Evolutionary conservation across 1,284 basidiomycete species (phyloP).

Genomic region (Nidula niveotomentosa): DNA sequence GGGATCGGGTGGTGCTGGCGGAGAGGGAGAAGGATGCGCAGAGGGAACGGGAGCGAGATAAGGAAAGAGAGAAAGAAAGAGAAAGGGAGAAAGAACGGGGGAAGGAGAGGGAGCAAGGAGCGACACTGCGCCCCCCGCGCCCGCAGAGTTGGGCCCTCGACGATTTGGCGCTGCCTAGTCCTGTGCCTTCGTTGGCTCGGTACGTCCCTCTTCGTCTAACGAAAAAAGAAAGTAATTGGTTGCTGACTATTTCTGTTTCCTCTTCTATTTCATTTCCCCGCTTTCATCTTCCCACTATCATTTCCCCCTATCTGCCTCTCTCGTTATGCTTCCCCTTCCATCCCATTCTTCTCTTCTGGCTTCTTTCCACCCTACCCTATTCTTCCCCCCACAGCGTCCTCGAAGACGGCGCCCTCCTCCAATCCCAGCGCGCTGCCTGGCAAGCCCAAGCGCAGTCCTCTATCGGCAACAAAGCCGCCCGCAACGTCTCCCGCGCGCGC

Average conservation of each 20-base stretch:
- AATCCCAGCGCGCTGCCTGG: conserved; percentile 65
- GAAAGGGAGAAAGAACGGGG: conserved; percentile 9
- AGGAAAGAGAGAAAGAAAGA: conserved; percentile 3
- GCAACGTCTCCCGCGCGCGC: conserved; percentile 60
- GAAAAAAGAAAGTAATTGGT: no score
- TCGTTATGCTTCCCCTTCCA: neutral
- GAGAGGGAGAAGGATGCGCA: neutral
- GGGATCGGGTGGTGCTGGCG: no score
- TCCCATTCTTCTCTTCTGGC: neutral
- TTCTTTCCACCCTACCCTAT: neutral
- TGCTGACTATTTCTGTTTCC: no score
- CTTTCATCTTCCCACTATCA: no score
- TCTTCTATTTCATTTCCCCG: no score
- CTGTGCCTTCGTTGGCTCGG: conserved; percentile 60
- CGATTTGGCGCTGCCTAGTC: conserved; percentile 57
- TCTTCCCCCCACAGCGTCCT: conserved; percentile 57
- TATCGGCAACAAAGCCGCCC: conserved; percentile 61
- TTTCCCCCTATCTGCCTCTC: no score
- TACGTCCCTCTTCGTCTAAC: conserved; percentile 28
- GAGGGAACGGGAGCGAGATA: conserved; percentile 8
- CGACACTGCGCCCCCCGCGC: conserved; percentile 20
- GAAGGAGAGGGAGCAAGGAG: conserved; percentile 7
- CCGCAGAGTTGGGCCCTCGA: conserved; percentile 56
- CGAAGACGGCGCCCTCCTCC: conserved; percentile 57
- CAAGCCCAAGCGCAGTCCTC: conserved; percentile 59